phyloP scores from a whole-genome alignment of 2,329 filamentous ascomycete genomes.

The Exophiala aquamarina region DNA sequence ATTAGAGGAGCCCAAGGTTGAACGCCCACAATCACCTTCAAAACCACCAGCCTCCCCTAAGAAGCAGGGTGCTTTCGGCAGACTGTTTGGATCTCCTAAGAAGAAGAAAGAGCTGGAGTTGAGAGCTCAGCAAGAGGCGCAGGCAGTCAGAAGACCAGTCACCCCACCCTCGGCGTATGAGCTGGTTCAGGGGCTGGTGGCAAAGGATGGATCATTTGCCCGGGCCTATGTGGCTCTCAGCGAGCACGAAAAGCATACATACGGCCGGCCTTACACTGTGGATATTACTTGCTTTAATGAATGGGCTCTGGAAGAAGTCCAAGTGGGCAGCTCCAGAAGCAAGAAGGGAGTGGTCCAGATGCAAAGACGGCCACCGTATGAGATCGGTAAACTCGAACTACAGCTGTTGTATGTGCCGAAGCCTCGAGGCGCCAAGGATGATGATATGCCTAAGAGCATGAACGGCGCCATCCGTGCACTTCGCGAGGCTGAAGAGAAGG shows the following conservation, averaged over 20 bases:
- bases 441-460: conserved; percentile 99
- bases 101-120: conserved; percentile 94
- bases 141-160: conserved; percentile 53
- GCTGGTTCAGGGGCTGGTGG: conserved; percentile 67
- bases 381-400: conserved; percentile 89
- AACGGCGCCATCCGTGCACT: conserved; percentile 92
- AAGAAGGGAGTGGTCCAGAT: conserved; percentile 76
- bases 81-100: conserved; percentile 90
- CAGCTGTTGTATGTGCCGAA: conserved; percentile 94
- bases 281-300: conserved; percentile 98
- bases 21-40: conserved; percentile 35
- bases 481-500: conserved; percentile 79
- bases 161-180: conserved; percentile 30
- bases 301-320: conserved; percentile 87
- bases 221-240: conserved; percentile 91
- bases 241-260: conserved; percentile 86
- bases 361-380: conserved; percentile 84
- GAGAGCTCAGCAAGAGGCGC: conserved; percentile 78
- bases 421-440: conserved; percentile 80
- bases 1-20: conserved; percentile 74
- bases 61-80: conserved; percentile 87
- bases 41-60: conserved; percentile 54
- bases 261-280: conserved; percentile 80
- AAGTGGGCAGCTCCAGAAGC: conserved; percentile 85
- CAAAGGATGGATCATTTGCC: conserved; percentile 89